A percentile compares a stretch with the other conserved stretches of the same genome.
phyloP scores from a whole-genome alignment of 257 asterid species.

The Jasminum sambac region DNA sequence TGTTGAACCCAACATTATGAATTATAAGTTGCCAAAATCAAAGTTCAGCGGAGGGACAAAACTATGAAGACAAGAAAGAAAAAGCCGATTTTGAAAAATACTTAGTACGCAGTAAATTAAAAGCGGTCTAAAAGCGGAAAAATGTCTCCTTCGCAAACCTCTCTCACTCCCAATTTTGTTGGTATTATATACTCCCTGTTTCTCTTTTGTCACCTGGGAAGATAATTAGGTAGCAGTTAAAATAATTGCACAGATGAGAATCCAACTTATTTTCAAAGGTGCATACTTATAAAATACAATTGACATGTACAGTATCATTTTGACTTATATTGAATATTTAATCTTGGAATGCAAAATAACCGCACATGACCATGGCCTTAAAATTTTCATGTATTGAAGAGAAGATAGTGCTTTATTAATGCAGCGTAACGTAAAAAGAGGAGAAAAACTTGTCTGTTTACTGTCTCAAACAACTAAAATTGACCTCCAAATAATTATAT shows the following conservation, averaged over 20 bases:
- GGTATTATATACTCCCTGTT: slow-evolving; percentile 22
- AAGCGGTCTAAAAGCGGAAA: slow-evolving; percentile 17
- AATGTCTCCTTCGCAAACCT: slow-evolving; percentile 36
- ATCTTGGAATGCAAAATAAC: neutral
- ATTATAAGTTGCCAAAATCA: neutral
- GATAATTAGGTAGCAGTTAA: slow-evolving; percentile 8
- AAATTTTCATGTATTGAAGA: neutral
- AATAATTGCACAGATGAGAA: slow-evolving; percentile 5
- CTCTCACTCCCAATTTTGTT: slow-evolving; percentile 30
- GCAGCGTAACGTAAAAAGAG: slow-evolving; percentile 9
- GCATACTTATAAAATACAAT: too few relatives aligned
- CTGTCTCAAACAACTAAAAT: slow-evolving; percentile 23
- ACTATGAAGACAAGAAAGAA: neutral
- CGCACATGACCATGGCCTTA: neutral
- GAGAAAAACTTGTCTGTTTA: slow-evolving; percentile 25
- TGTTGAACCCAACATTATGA: neutral
- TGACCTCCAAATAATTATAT: neutral
- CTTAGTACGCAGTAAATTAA: too few relatives aligned
- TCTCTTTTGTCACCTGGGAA: slow-evolving; percentile 33
- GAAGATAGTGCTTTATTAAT: slow-evolving; percentile 18
- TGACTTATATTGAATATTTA: neutral
- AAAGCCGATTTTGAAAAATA: neutral
- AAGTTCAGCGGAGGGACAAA: neutral
- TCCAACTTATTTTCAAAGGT: slow-evolving; percentile 11
- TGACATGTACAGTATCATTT: neutral